Evolutionary conservation across 192 early-diverging fungal species (phyloP).

Genomic region (Obelidium mucronatum): DNA sequence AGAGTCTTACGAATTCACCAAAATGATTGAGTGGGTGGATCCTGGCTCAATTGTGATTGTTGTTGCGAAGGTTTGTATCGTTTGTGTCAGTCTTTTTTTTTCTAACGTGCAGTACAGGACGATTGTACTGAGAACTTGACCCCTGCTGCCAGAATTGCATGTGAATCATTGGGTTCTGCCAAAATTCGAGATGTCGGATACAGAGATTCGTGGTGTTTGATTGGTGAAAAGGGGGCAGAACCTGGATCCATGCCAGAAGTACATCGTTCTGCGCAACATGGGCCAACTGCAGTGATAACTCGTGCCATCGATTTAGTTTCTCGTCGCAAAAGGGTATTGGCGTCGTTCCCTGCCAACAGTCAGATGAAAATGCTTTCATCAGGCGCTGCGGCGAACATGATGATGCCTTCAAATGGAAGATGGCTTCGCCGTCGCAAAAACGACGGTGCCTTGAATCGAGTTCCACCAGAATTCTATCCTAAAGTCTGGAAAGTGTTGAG

Average conservation of each 20-base stretch:
- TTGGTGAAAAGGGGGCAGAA: slow-evolving; percentile 77
- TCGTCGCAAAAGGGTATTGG: slow-evolving; percentile 54
- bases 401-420: slow-evolving; percentile 57
- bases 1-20: slow-evolving; percentile 72
- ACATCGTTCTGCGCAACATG: slow-evolving; percentile 53
- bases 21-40: slow-evolving; percentile 70
- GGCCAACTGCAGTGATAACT: slow-evolving; percentile 68
- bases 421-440: slow-evolving; percentile 83
- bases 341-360: slow-evolving; percentile 23
- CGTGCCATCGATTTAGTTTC: slow-evolving; percentile 56
- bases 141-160: slow-evolving; percentile 59
- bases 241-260: slow-evolving; percentile 60
- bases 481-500: slow-evolving; percentile 78
- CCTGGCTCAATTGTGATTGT: slow-evolving; percentile 73
- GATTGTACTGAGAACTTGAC: slow-evolving; percentile 77
- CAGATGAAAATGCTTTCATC: slow-evolving; percentile 10
- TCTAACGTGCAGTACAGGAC: slow-evolving; percentile 52
- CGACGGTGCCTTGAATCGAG: slow-evolving; percentile 85
- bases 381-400: slow-evolving; percentile 31
- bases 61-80: slow-evolving; percentile 49
- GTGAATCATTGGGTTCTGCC: slow-evolving; percentile 67
- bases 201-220: slow-evolving; percentile 85
- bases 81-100: background rate
- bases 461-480: slow-evolving; percentile 80
- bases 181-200: slow-evolving; percentile 64